phyloP scores from a whole-genome alignment of 1,284 basidiomycete species.

The Heterobasidion parviporum region DNA sequence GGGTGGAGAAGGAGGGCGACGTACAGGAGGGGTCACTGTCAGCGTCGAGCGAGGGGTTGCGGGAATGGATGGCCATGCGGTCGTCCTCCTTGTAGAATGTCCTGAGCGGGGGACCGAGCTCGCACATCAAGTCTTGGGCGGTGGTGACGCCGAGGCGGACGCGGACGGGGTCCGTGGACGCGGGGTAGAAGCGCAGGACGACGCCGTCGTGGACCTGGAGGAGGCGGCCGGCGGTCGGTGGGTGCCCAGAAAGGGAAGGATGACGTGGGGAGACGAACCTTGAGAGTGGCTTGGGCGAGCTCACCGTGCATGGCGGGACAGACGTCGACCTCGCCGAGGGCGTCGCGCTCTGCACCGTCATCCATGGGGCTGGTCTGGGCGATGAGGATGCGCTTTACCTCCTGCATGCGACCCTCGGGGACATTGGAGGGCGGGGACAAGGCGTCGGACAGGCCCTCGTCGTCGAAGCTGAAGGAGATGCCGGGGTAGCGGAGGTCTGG shows the following conservation, averaged over 20 bases:
- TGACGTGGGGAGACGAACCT: slow-evolving; percentile 30
- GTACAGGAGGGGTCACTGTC: slow-evolving; percentile 28
- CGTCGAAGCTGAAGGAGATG: slow-evolving; percentile 73
- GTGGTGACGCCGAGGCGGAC: slow-evolving; percentile 75
- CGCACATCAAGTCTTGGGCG: slow-evolving; percentile 71
- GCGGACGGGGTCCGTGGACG: slow-evolving; percentile 41
- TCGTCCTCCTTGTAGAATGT: slow-evolving; percentile 84
- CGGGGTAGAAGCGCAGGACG: slow-evolving; percentile 56
- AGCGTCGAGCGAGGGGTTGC: slow-evolving; percentile 28
- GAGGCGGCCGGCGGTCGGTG: neutral
- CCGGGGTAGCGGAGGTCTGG: slow-evolving; percentile 77
- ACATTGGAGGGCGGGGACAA: slow-evolving; percentile 23
- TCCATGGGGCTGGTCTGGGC: slow-evolving; percentile 46
- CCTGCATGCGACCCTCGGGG: slow-evolving; percentile 53
- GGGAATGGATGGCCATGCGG: slow-evolving; percentile 73
- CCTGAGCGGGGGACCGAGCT: slow-evolving; percentile 72
- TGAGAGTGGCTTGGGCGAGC: slow-evolving; percentile 54
- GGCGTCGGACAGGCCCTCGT: slow-evolving; percentile 48
- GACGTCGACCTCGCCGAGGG: slow-evolving; percentile 57
- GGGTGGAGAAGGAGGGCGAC: neutral
- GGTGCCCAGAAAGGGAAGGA: slow-evolving; percentile 1
- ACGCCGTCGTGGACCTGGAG: slow-evolving; percentile 63
- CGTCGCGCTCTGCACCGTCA: slow-evolving; percentile 50
- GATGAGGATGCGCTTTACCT: slow-evolving; percentile 70
- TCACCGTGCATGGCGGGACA: slow-evolving; percentile 65